Percentiles rank a stretch among this genome's conserved stretches.
phyloP scores from a whole-genome alignment of 768 basidiomycete species.

The Strobilomyces dryophilus region DNA sequence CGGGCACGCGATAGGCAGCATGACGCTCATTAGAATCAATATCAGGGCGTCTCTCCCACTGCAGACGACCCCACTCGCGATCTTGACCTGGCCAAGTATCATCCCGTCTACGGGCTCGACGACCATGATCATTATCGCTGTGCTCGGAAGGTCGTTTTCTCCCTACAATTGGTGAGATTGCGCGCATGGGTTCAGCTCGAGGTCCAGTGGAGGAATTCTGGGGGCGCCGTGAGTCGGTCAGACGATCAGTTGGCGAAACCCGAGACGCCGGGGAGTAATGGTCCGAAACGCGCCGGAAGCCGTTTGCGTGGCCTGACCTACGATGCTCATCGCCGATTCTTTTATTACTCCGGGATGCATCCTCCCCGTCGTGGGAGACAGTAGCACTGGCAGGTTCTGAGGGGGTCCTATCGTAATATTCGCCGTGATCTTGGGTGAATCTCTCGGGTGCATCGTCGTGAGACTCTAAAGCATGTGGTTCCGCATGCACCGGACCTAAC shows the following conservation, averaged over 20 bases:
- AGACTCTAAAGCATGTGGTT: slow-evolving; percentile 1
- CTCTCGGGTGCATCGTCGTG: neutral
- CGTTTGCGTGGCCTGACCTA: slow-evolving; percentile 1
- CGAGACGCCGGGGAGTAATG: slow-evolving; percentile 12
- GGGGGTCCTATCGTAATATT: neutral
- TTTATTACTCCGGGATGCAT: slow-evolving; percentile 6
- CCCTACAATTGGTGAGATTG: slow-evolving; percentile 10
- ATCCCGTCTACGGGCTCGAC: slow-evolving; percentile 22
- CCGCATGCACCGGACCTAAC: slow-evolving; percentile 7
- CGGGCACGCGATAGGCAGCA: slow-evolving; percentile 1
- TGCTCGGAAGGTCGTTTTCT: slow-evolving; percentile 23
- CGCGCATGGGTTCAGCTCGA: slow-evolving; percentile 18
- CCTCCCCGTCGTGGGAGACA: slow-evolving; percentile 5
- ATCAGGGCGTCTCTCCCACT: slow-evolving; percentile 10
- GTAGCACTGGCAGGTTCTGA: slow-evolving; percentile 8
- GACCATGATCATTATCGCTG: slow-evolving; percentile 17
- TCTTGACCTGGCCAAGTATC: slow-evolving; percentile 18
- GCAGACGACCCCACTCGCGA: slow-evolving; percentile 1
- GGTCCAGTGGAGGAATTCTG: slow-evolving; percentile 2
- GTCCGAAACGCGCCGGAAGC: slow-evolving; percentile 2
- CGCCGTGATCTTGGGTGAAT: neutral
- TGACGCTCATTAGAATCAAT: slow-evolving; percentile 15
- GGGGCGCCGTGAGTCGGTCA: slow-evolving; percentile 5
- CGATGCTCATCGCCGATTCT: slow-evolving; percentile 9
- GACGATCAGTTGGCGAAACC: slow-evolving; percentile 4